Percentiles rank a stretch among this genome's conserved stretches.
phyloP scores from a whole-genome alignment of 768 basidiomycete genomes.

The Tricholoma hemisulphureum region DNA sequence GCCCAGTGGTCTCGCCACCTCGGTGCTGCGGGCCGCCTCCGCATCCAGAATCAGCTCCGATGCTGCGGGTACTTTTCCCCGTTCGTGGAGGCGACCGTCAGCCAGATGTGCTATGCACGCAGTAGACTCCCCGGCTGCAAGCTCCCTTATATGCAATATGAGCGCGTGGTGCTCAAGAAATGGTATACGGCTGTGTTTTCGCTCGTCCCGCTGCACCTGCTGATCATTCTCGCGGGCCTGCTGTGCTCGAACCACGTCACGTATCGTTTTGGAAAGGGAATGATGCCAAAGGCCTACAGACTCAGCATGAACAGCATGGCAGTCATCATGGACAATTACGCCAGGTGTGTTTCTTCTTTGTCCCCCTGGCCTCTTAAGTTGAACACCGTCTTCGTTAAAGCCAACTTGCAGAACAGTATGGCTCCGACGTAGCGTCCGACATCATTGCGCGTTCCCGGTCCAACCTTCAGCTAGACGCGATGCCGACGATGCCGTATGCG shows the following conservation, averaged over 20 bases:
- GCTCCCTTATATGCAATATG: slow-evolving; percentile 54
- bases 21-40: slow-evolving; percentile 56
- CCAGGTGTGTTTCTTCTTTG: slow-evolving; percentile 47
- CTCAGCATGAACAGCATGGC: slow-evolving; percentile 74
- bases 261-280: slow-evolving; percentile 83
- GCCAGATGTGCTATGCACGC: slow-evolving; percentile 71
- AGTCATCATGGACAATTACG: slow-evolving; percentile 83
- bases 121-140: slow-evolving; percentile 76
- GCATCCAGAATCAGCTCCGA: slow-evolving; percentile 70
- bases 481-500: slow-evolving; percentile 26
- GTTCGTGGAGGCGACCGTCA: slow-evolving; percentile 76
- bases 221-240: slow-evolving; percentile 59
- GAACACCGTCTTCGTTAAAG: slow-evolving; percentile 34
- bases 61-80: slow-evolving; percentile 84
- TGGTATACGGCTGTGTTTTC: slow-evolving; percentile 71
- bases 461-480: slow-evolving; percentile 41
- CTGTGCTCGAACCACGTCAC: slow-evolving; percentile 84
- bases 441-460: slow-evolving; percentile 56
- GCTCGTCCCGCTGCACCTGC: slow-evolving; percentile 66
- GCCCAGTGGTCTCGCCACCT: slow-evolving; percentile 69
- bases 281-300: slow-evolving; percentile 83
- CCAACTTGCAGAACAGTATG: slow-evolving; percentile 75
- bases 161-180: slow-evolving; percentile 49
- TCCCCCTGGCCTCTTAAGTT: neutral
- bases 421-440: slow-evolving; percentile 59